Evolutionary conservation across 495 filamentous ascomycete species (phyloP).

Genomic region (Thermothielavioides terrestris): DNA sequence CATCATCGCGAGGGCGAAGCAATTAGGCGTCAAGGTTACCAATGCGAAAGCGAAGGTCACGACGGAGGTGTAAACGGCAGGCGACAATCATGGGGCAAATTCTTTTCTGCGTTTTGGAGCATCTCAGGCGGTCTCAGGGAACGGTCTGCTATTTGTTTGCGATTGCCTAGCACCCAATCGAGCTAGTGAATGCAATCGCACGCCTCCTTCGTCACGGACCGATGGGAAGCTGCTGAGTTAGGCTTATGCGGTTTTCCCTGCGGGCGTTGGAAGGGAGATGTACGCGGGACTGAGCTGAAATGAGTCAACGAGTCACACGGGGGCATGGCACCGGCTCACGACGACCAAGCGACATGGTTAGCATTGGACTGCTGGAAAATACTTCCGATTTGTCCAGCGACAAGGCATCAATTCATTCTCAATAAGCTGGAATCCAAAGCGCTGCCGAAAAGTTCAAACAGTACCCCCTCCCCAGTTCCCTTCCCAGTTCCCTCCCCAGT

Average conservation of each 20-base stretch:
- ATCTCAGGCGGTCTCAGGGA: slow-evolving; percentile 27
- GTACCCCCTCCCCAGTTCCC: too few relatives aligned
- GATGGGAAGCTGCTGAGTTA: slow-evolving; percentile 1
- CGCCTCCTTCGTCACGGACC: slow-evolving; percentile 22
- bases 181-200: slow-evolving; percentile 25
- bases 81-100: slow-evolving; percentile 19
- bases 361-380: neutral
- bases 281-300: slow-evolving; percentile 1
- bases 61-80: slow-evolving; percentile 70
- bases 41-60: slow-evolving; percentile 98
- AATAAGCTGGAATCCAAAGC: neutral
- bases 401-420: neutral
- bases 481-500: too few relatives aligned
- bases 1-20: slow-evolving; percentile 91
- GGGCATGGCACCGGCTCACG: neutral
- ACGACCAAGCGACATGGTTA: neutral
- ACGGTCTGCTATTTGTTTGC: slow-evolving; percentile 27
- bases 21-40: slow-evolving; percentile 97
- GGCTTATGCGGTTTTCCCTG: neutral
- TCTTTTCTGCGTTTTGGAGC: slow-evolving; percentile 27
- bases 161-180: slow-evolving; percentile 21
- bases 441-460: too few relatives aligned
- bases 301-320: neutral
- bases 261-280: neutral
- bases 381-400: neutral